phyloP scores from a whole-genome alignment of 164 flowering plant genomes.

The Protea cynaroides region DNA sequence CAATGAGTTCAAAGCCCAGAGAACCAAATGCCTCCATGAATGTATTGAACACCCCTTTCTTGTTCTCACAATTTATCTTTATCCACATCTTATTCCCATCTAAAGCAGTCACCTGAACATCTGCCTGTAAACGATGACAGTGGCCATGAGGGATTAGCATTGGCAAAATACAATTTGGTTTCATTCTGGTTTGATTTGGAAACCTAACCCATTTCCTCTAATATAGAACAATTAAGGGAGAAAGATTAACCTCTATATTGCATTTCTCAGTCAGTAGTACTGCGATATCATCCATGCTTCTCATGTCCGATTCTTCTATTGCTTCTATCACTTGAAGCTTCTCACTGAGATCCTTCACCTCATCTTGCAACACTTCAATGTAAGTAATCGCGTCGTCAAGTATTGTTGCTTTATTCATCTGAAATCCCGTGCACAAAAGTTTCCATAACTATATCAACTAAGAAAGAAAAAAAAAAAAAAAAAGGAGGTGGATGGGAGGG shows the following conservation, averaged over 20 bases:
- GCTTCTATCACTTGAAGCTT: slow-evolving; percentile 45
- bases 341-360: slow-evolving; percentile 37
- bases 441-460: not conserved
- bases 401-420: slow-evolving; percentile 72
- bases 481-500: too few species aligned
- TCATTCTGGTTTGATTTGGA: too few species aligned
- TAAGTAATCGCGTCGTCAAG: slow-evolving; percentile 63
- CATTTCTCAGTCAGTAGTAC: slow-evolving; percentile 27
- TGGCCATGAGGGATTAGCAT: not conserved
- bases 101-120: slow-evolving; percentile 35
- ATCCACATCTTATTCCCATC: slow-evolving; percentile 45
- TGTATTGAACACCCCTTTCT: slow-evolving; percentile 38
- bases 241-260: slow-evolving; percentile 28
- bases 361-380: slow-evolving; percentile 41
- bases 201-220: too few species aligned
- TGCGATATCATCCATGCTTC: slow-evolving; percentile 1
- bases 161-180: too few species aligned
- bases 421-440: slow-evolving; percentile 5
- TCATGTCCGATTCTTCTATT: slow-evolving; percentile 19
- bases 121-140: slow-evolving; percentile 30
- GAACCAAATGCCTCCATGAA: slow-evolving; percentile 42
- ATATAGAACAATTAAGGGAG: too few species aligned
- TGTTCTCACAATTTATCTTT: slow-evolving; percentile 43
- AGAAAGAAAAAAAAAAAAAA: not conserved
- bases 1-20: slow-evolving; percentile 49